Evolutionary conservation across 805 yeast species (phyloP).

Genomic region (Komagataella phaffii): DNA sequence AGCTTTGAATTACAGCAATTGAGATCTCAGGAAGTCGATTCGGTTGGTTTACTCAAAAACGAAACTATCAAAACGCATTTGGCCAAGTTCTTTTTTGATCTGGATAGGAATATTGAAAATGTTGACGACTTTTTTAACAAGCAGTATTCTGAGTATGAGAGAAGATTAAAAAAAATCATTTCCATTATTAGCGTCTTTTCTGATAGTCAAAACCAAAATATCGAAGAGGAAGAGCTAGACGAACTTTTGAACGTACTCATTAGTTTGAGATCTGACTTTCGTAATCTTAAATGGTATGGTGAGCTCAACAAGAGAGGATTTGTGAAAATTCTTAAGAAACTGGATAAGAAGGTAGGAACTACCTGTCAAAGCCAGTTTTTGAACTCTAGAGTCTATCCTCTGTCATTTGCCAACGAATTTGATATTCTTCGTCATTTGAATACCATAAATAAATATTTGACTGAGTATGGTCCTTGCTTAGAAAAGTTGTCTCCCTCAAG

Average conservation of each 20-base stretch:
- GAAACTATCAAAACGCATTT: conserved; percentile 30
- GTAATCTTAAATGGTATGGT: conserved; percentile 88
- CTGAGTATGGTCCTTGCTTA: conserved; percentile 33
- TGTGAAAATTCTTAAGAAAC: conserved; percentile 74
- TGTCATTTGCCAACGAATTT: conserved; percentile 64
- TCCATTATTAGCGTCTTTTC: conserved; percentile 18
- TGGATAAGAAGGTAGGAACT: conserved; percentile 73
- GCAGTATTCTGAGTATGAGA: conserved; percentile 60
- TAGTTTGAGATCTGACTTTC: conserved; percentile 60
- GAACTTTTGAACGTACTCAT: conserved; percentile 56
- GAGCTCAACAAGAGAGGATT: conserved; percentile 88
- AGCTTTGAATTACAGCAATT: conserved; percentile 26
- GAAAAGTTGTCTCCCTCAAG: conserved; percentile 4
- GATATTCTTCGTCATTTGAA: conserved; percentile 43
- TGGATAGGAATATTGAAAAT: conserved; percentile 71
- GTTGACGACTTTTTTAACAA: conserved; percentile 70
- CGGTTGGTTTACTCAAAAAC: conserved; percentile 22
- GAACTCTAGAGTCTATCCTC: conserved; percentile 53
- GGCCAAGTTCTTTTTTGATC: conserved; percentile 59
- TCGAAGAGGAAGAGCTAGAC: conserved; percentile 41
- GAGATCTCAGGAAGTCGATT: conserved; percentile 3
- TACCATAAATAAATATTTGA: conserved; percentile 35
- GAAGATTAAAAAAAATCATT: conserved; percentile 43
- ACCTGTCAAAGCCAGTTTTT: conserved; percentile 42
- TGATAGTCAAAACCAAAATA: conserved; percentile 11